Evolutionary conservation across 176 grass and related monocot genomes (phyloP), one percentile per base, ranked within the genome.

Genomic region (Elaeis guineensis): DNA sequence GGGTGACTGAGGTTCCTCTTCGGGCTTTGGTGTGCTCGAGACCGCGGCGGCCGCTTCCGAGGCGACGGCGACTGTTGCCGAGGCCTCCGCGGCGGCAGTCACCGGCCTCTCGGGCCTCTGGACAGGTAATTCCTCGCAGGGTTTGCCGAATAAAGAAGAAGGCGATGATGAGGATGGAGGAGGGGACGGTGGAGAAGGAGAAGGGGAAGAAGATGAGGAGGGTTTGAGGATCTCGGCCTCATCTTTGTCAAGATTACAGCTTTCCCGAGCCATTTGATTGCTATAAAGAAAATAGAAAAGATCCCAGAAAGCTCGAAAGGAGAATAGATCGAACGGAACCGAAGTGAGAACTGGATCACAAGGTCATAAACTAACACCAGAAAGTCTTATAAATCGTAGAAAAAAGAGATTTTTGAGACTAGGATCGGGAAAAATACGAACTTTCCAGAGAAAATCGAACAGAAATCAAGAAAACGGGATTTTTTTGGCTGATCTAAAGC

Each of bases 221-320:
- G 48, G 62, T 24, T 50, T 64, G 20, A 64, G 62, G 62, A 64
- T 64, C 39, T 51, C 62, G 21, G 62, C 62, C 39, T 64, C 62
- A 24, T 64, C 62, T 24, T 64, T 64, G 44, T 64, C 48, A 64
- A 64, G 62, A 23, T 64, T 64, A 50, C 61, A 64, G 8, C 61
- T 64, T 50, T 64, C 61, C 17, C 39, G 39, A 24, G 61, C 62
- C 62, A 64, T 64, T 64, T 32, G 12, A 21, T 16, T 16, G 8
- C 14, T 22, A 19, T 55, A 7, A 20, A 55, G n/a, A 22, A 21
- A 11, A 55, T 3, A 51, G 0, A 51, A 16, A 8, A 50, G 3
- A 49, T 50, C 11, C 48, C 44, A 23, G 16, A 64, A 51, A 64
- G n/a, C 16, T 64, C 39, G 28, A 48, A 5, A 15, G 17, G 12